Evolutionary conservation across 148 eudicot species (phyloP), one percentile per base, ranked within the genome.

Genomic region (Camellia sinensis): DNA sequence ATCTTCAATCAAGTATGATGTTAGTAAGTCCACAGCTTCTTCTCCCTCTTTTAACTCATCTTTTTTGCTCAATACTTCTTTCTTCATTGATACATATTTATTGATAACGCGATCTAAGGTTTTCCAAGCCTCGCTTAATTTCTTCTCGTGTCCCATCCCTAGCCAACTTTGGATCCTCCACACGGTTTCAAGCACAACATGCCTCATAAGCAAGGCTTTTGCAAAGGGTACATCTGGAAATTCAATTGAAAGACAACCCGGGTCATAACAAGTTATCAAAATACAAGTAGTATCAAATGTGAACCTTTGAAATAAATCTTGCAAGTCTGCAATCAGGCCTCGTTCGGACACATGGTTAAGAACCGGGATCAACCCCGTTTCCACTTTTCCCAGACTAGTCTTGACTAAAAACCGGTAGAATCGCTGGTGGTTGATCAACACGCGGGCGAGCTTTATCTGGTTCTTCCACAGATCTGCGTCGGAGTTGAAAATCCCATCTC

Each of bases 101-200:
- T 82, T 82, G n/a, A 87, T 79, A 40, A 88, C 80, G 6, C 50
- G 56, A 56, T 91, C 90, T 29, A 91, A 19, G 9, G 71, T 79
- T 61, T 82, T 7, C 87, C 80, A 71, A 62, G 90, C 92, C 8
- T 88, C 19, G 0, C 15, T 81, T 15, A 81, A 17, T 75, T 79
- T 86, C 60, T 66, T 86, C 67, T 89, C 91, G 0, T 65, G 40
- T 9, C 92, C 95, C 15, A 90, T 52, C 11, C 81, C 79, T 4
- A 89, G 75, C 91, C 90, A 86, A 66, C 87, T 88, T 56, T 71
- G 83, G 43, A 89, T 46, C 78, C 85, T 91, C 94, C 94, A 88
- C 1, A 88, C 9, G 13, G 80, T 60, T 41, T 82, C 67, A 8
- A 92, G 92, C 22, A 89, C 0, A 0, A 77, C 71, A 65, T 88